Base-by-base conservation (phyloP, 2,329 filamentous ascomycete genomes). In the Venturia effusa region DNA sequence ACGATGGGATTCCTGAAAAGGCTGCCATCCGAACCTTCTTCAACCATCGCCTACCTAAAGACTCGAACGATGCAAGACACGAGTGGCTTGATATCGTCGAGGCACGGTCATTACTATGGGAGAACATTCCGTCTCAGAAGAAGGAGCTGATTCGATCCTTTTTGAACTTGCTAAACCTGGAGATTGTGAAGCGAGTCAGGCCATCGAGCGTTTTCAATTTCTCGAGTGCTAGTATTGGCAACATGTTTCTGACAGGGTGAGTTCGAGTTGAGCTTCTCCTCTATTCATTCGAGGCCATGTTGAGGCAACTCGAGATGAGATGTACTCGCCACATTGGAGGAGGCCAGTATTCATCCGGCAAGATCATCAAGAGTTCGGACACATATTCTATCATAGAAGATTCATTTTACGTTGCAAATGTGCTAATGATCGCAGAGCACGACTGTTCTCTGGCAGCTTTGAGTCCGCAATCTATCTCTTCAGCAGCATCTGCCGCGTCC, bases 11-110 rank as follows among this genome's bases (percentile, higher is more conserved):
- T 22, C 80, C 84, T 66, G 89, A 93, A 70, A 86, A 86, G 40
- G 81, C 82, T 1, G 90, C 92, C 4, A 88, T 96, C 70, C 92
- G 89, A 72, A 77, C 82, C 0, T 83, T 97, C 62, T 95, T 97
- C 80, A 97, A 96, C 71, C 85, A 97, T 71, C 86, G 93, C 11
- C 81, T 97, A 0, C 83, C 90, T 2, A 77, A 83, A 2, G 80
- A 84, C 32, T 79, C 84, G 3, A 71, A 74, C 6, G 74, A 78
- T 30, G 92, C 93, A 0, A 82, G 88, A 27, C 74, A 80, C 4
- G 92, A 96, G 78, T 97, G 93, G 92, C 84, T 92, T 34, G 86
- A 90, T 61, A 91, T 97, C 39, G 85, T 97, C 39, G 92, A 96
- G 74, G 90, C 89, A 2, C 86, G 88, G 0, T 90, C 94, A 66